Conservation (phyloP, 805 yeast species). For the Cyberlindnera veronae region DNA sequence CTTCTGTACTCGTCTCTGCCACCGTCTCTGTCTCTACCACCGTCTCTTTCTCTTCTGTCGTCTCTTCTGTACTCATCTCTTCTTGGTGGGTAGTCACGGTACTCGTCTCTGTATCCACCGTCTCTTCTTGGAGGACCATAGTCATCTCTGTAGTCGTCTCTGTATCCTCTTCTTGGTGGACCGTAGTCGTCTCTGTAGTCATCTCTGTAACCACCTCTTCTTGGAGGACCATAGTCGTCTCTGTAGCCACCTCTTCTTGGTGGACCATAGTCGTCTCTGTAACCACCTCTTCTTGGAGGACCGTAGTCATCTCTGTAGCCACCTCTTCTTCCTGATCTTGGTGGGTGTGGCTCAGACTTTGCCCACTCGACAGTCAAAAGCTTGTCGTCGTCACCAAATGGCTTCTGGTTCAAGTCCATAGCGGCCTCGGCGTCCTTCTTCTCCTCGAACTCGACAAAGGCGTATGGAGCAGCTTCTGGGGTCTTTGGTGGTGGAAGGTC, state of each 20-base stretch:
- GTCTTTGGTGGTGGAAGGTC: conserved; percentile 62
- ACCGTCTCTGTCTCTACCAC: conserved; percentile 12
- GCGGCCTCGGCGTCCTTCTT: conserved; percentile 54
- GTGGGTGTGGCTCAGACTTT: conserved; percentile 47
- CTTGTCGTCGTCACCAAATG: conserved; percentile 27
- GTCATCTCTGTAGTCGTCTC: conserved; percentile 16
- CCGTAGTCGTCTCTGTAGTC: conserved; percentile 13
- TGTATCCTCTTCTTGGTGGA: conserved; percentile 20
- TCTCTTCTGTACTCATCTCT: conserved; percentile 20
- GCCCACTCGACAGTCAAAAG: conserved; percentile 54
- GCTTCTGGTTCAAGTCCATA: conserved; percentile 42
- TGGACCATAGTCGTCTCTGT: conserved; percentile 13
- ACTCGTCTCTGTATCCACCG: conserved; percentile 13
- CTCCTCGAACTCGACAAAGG: conserved; percentile 57
- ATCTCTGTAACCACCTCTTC: conserved; percentile 14
- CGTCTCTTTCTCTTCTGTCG: conserved; percentile 15
- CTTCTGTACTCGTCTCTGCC: conserved; percentile 14
- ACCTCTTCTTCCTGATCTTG: conserved; percentile 23
- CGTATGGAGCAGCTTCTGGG: conserved; percentile 56
- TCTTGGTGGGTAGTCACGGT: conserved; percentile 19
- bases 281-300: conserved; percentile 13
- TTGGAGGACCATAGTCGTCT: conserved; percentile 14
- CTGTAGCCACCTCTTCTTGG: conserved; percentile 18
- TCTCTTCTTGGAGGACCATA: conserved; percentile 15
- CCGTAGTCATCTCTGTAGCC: conserved; percentile 14